phyloP scores from a whole-genome alignment of 2,329 filamentous ascomycete species.

The Fusarium brevicatenulatum region DNA sequence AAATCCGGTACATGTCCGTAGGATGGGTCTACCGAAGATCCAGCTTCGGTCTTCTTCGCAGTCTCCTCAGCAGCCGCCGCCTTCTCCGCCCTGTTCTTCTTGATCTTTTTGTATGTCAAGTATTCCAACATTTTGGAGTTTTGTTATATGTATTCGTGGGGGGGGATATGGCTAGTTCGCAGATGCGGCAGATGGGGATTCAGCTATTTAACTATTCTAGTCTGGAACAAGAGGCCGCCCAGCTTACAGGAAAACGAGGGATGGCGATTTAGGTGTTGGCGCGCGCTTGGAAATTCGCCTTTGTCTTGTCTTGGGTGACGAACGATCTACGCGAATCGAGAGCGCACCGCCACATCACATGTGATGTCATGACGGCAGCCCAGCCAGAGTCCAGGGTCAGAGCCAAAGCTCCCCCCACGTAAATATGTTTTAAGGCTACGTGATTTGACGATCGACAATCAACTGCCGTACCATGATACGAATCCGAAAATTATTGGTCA shows the following conservation, averaged over 20 bases:
- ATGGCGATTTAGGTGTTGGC: slow-evolving; percentile 33
- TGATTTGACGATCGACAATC: slow-evolving; percentile 31
- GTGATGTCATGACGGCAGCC: slow-evolving; percentile 47
- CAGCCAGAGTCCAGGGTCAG: slow-evolving; percentile 8
- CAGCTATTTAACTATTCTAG: slow-evolving; percentile 19
- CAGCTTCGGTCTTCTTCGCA: slow-evolving; percentile 25
- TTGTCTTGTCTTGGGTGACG: slow-evolving; percentile 34
- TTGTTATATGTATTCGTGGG: background rate
- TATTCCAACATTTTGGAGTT: slow-evolving; percentile 67
- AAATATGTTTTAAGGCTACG: background rate
- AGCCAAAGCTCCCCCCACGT: slow-evolving; percentile 11
- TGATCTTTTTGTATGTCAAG: slow-evolving; percentile 70
- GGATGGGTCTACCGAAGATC: slow-evolving; percentile 22
- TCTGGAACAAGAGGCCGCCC: slow-evolving; percentile 35
- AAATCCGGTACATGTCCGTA: slow-evolving; percentile 27
- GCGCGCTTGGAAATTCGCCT: slow-evolving; percentile 41
- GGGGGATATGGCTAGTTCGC: background rate
- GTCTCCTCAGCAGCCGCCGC: slow-evolving; percentile 44
- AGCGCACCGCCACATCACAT: slow-evolving; percentile 48
- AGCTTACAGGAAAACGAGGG: background rate
- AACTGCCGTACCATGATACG: slow-evolving; percentile 29
- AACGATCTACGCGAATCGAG: slow-evolving; percentile 21
- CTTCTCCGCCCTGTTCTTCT: slow-evolving; percentile 67
- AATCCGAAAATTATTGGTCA: slow-evolving; percentile 25
- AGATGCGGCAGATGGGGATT: background rate